Conservation (phyloP, 78 protist species). For the Tieghemostelium lacteum region DNA sequence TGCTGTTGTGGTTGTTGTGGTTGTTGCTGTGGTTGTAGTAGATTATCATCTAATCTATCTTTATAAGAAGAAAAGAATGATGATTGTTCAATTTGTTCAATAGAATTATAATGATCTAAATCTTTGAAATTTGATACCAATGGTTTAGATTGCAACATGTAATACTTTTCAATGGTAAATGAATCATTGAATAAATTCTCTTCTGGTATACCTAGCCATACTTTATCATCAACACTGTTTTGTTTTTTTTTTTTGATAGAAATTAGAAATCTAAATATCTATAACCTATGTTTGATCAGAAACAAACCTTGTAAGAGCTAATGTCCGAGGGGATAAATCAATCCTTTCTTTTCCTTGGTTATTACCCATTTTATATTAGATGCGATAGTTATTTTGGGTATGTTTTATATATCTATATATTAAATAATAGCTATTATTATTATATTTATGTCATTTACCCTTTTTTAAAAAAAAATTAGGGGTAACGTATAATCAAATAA, state of each 20-base stretch:
- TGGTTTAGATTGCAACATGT: conserved; percentile 74
- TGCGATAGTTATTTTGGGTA: not conserved
- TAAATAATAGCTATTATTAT: too few relatives aligned
- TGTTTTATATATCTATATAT: too few relatives aligned
- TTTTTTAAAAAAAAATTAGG: too few relatives aligned
- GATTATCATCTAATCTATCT: conserved; percentile 16
- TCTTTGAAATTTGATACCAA: conserved; percentile 68
- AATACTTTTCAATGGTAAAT: conserved; percentile 81
- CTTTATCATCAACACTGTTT: conserved; percentile 75
- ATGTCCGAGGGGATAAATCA: conserved; percentile 69
- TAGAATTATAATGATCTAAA: conserved; percentile 43
- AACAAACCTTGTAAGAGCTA: conserved; percentile 58
- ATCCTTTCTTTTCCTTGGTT: conserved; percentile 31
- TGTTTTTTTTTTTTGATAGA: not conserved
- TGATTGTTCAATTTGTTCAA: conserved; percentile 60
- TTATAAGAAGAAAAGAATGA: conserved; percentile 71
- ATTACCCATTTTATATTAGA: conserved; percentile 38
- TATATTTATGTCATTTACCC: not conserved
- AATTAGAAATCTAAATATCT: not conserved
- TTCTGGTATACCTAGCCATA: conserved; percentile 80
- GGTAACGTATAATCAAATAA: not conserved
- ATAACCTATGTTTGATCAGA: not conserved
- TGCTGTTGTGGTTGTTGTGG: conserved; percentile 10
- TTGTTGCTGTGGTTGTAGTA: not conserved
- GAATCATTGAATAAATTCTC: conserved; percentile 82